phyloP scores from a whole-genome alignment of 495 filamentous ascomycete genomes.

The Neurospora tetrasperma region DNA sequence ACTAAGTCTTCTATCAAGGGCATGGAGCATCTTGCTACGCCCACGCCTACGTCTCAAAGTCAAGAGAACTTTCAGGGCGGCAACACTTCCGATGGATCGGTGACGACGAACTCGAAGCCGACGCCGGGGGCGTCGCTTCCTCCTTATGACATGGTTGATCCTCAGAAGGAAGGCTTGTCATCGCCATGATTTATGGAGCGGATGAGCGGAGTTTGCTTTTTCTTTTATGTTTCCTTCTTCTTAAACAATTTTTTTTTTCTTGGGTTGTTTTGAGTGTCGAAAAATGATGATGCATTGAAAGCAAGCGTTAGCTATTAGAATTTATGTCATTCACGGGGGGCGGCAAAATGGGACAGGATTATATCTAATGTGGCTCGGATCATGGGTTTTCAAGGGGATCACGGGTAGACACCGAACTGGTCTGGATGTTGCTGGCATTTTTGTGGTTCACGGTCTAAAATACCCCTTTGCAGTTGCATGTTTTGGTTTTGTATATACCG shows the following conservation, averaged over 20 bases:
- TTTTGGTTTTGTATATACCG: neutral
- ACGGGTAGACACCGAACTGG: neutral
- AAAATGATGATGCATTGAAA: neutral
- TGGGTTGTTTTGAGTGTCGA: neutral
- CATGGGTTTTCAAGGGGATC: neutral
- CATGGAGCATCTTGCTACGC: neutral
- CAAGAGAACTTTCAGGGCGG: neutral
- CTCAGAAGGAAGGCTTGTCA: neutral
- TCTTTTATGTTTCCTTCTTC: too few species aligned
- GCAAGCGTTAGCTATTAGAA: neutral
- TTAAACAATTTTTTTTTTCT: too few species aligned
- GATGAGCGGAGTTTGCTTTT: neutral
- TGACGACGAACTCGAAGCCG: neutral
- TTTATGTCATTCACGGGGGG: neutral
- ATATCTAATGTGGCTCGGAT: neutral
- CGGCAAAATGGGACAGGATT: neutral
- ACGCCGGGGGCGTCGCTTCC: neutral
- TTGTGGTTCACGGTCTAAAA: neutral
- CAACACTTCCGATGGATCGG: neutral
- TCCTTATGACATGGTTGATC: neutral
- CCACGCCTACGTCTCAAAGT: neutral
- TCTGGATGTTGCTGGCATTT: neutral
- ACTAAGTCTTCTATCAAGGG: neutral
- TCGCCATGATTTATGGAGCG: neutral
- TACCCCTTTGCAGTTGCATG: neutral